Percentiles rank a stretch among this genome's conserved stretches.
These are phyloP conservation scores for Thyridium curvatum DNA, from an alignment of 2,329 filamentous ascomycete species.

Conservation along the genomic window DNA sequence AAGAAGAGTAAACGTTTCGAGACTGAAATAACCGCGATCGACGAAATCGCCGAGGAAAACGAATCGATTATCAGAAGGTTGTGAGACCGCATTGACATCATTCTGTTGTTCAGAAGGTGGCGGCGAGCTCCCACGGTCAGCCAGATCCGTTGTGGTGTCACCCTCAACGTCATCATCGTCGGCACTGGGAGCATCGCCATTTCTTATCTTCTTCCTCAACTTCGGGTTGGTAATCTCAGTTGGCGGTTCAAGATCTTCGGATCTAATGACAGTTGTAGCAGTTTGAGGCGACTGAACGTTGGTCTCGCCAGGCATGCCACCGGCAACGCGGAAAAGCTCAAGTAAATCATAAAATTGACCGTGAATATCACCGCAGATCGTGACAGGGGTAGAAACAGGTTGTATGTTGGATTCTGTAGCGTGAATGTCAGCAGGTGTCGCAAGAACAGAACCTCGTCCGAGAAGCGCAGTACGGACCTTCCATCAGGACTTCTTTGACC, in stretches of 20 bases:
- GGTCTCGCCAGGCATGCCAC: slow-evolving; percentile 87
- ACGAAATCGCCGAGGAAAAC: slow-evolving; percentile 83
- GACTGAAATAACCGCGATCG: slow-evolving; percentile 92
- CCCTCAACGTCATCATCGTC: slow-evolving; percentile 42
- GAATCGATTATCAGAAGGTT: slow-evolving; percentile 49
- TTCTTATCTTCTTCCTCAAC: slow-evolving; percentile 77
- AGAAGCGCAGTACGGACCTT: slow-evolving; percentile 53
- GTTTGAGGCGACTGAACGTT: slow-evolving; percentile 63
- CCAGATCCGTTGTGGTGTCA: slow-evolving; percentile 33
- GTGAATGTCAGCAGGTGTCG: not conserved
- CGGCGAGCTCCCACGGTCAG: slow-evolving; percentile 20
- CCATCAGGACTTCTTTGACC: slow-evolving; percentile 98
- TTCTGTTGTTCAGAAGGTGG: too few species aligned
- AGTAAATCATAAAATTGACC: slow-evolving; percentile 98
- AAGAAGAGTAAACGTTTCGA: slow-evolving; percentile 95
- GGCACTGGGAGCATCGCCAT: slow-evolving; percentile 44
- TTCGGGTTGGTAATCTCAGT: slow-evolving; percentile 84
- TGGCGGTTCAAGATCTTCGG: slow-evolving; percentile 89
- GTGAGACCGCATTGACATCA: slow-evolving; percentile 24
- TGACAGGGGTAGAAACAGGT: slow-evolving; percentile 93
- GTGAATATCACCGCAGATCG: slow-evolving; percentile 96
- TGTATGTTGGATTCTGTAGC: slow-evolving; percentile 90
- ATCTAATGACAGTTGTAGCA: slow-evolving; percentile 69
- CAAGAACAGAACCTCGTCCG: not conserved
- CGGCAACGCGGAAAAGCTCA: slow-evolving; percentile 92